phyloP scores from a whole-genome alignment of 108 stramenopile genomes.

The Cyclotella sp. region DNA sequence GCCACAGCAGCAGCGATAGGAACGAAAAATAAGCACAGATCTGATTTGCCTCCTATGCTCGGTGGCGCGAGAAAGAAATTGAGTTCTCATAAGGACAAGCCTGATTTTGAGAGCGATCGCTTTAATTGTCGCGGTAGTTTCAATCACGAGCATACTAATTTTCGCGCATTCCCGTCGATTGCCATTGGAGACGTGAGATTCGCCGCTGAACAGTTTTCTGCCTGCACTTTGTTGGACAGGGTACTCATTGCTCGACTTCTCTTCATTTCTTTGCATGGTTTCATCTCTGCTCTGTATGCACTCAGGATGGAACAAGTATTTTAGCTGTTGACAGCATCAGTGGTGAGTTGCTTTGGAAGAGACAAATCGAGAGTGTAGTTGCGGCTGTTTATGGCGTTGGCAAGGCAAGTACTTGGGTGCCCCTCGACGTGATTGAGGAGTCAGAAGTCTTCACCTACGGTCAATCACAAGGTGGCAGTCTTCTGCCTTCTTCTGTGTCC shows the following conservation, averaged over 20 bases:
- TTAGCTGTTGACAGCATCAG: slow-evolving; percentile 56
- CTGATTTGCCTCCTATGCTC: slow-evolving; percentile 29
- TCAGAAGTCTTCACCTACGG: slow-evolving; percentile 28
- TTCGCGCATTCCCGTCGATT: slow-evolving; percentile 58
- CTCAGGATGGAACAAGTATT: slow-evolving; percentile 65
- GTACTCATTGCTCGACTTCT: background rate
- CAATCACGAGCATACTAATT: slow-evolving; percentile 24
- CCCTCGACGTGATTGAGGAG: slow-evolving; percentile 63
- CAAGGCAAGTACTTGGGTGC: slow-evolving; percentile 60
- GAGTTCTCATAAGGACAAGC: background rate
- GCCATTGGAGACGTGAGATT: slow-evolving; percentile 63
- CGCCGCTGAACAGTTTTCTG: background rate
- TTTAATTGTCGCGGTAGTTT: slow-evolving; percentile 11
- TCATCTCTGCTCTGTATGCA: background rate
- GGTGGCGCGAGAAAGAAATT: slow-evolving; percentile 26
- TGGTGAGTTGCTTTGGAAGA: slow-evolving; percentile 61
- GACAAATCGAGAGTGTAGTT: slow-evolving; percentile 63
- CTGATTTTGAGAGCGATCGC: slow-evolving; percentile 15
- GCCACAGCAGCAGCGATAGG: slow-evolving; percentile 31
- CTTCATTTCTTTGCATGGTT: background rate
- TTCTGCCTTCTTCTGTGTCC: slow-evolving; percentile 12
- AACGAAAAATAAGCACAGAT: slow-evolving; percentile 20
- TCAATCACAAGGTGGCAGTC: slow-evolving; percentile 5
- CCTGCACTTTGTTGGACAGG: background rate
- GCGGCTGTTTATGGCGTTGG: slow-evolving; percentile 82